phyloP scores from a whole-genome alignment of 2,329 filamentous ascomycete genomes.

The Botrytis pseudocinerea region DNA sequence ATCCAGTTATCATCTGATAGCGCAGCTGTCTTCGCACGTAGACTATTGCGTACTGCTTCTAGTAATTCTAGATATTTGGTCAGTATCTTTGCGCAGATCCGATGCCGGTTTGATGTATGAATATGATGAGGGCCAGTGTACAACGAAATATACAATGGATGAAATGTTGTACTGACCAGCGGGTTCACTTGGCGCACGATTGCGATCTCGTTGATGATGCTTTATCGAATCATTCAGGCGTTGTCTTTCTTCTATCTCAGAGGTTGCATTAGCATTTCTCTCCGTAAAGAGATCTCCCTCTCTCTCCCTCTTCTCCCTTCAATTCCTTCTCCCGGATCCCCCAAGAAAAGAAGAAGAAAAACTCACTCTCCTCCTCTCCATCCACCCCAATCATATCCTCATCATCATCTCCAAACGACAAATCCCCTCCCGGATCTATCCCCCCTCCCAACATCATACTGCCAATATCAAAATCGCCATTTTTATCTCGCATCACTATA shows the following conservation, averaged over 20 bases:
- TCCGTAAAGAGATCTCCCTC: constrained; percentile 21
- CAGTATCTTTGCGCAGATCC: background rate
- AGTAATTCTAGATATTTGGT: constrained; percentile 58
- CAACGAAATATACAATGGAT: constrained; percentile 5
- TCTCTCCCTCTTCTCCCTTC: background rate
- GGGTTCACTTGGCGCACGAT: constrained; percentile 59
- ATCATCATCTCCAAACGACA: constrained; percentile 47
- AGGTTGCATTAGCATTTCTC: constrained; percentile 37
- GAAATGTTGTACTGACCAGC: constrained; percentile 53
- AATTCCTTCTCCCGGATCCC: too few relatives aligned
- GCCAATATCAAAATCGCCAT: constrained; percentile 62
- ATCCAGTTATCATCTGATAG: constrained; percentile 88
- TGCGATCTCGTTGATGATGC: constrained; percentile 58
- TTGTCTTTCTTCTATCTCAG: constrained; percentile 56
- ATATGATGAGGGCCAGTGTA: background rate
- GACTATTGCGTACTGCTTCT: constrained; percentile 66
- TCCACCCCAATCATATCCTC: constrained; percentile 45
- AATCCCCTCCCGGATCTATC: background rate
- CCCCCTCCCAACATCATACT: constrained; percentile 30
- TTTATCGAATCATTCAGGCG: constrained; percentile 61
- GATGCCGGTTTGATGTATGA: background rate
- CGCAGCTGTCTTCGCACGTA: constrained; percentile 70
- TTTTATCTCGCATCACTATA: constrained; percentile 62
- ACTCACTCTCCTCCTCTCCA: constrained; percentile 52
- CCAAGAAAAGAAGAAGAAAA: background rate